phyloP scores from a whole-genome alignment of 2,329 filamentous ascomycete genomes.

The Botryotinia narcissicola region DNA sequence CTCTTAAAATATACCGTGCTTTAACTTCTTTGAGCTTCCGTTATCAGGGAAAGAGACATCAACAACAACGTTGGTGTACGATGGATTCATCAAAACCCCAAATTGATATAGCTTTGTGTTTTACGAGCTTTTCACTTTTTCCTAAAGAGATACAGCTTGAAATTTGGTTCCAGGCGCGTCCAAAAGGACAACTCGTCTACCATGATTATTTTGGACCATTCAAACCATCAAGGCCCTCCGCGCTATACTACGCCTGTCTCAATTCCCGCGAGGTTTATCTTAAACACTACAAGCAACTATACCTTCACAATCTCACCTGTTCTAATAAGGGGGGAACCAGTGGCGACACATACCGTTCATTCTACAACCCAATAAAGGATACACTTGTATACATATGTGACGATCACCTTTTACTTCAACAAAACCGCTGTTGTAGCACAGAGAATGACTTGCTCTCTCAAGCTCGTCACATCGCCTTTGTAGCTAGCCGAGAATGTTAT shows the following conservation, averaged over 20 bases:
- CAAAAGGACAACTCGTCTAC: neutral
- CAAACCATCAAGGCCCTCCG: neutral
- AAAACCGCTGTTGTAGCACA: neutral
- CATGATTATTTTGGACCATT: neutral
- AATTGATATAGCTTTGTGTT: neutral
- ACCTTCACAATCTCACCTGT: neutral
- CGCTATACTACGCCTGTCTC: neutral
- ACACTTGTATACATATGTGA: neutral
- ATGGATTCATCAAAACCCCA: neutral
- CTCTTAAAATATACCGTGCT: neutral
- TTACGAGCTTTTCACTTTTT: neutral
- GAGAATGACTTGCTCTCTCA: neutral
- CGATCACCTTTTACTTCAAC: neutral
- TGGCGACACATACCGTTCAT: neutral
- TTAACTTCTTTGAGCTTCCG: neutral
- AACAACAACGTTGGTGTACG: neutral
- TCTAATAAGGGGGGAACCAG: accelerated
- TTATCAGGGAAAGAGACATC: neutral
- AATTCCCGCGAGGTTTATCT: neutral
- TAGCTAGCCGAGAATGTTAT: neutral
- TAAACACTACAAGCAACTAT: neutral
- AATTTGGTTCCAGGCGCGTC: slow-evolving; percentile 1
- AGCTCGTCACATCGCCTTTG: neutral
- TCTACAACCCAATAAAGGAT: neutral
- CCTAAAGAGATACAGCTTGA: neutral